Evolutionary conservation across 371 early-diverging fungal species (phyloP).

Genomic region (Catenaria anguillulae): DNA sequence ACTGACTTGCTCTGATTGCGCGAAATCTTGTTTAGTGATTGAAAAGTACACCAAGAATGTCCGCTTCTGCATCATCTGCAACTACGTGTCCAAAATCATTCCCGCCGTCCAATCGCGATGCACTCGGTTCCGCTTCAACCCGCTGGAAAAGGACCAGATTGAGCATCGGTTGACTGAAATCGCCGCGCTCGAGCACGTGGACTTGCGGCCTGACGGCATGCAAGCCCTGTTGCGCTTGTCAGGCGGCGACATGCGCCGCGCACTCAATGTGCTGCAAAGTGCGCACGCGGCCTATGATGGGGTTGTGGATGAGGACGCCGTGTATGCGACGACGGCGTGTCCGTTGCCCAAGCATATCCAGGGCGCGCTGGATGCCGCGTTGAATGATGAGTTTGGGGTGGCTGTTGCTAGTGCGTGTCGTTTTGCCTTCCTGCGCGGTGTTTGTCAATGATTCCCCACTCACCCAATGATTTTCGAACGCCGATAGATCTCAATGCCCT

Average conservation of each 20-base stretch:
- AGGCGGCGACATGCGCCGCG: conserved; percentile 81
- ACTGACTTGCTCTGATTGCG: too few relatives aligned
- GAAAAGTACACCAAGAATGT: conserved; percentile 94
- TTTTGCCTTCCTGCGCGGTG: too few relatives aligned
- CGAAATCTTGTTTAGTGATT: conserved; percentile 51
- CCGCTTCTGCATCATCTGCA: conserved; percentile 96
- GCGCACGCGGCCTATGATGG: conserved; percentile 62
- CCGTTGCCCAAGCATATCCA: conserved; percentile 80
- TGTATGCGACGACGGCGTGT: conserved; percentile 82
- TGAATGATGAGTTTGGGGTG: conserved; percentile 44
- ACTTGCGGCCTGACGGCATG: conserved; percentile 60
- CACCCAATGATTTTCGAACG: too few relatives aligned
- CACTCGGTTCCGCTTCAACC: conserved; percentile 88
- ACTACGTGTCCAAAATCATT: conserved; percentile 87
- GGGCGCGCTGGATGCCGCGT: conserved; percentile 57
- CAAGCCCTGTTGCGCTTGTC: conserved; percentile 54
- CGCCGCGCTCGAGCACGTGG: conserved; percentile 19
- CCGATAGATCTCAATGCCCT: conserved; percentile 48
- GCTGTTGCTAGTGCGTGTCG: too few relatives aligned
- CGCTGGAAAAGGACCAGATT: conserved; percentile 44
- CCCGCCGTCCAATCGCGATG: conserved; percentile 90
- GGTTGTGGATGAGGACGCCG: conserved; percentile 49
- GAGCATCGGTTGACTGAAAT: conserved; percentile 45
- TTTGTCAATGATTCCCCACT: too few relatives aligned
- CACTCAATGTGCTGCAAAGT: conserved; percentile 81